phyloP scores from a whole-genome alignment of 371 early-diverging fungal species.

The Lichtheimia ramosa region DNA sequence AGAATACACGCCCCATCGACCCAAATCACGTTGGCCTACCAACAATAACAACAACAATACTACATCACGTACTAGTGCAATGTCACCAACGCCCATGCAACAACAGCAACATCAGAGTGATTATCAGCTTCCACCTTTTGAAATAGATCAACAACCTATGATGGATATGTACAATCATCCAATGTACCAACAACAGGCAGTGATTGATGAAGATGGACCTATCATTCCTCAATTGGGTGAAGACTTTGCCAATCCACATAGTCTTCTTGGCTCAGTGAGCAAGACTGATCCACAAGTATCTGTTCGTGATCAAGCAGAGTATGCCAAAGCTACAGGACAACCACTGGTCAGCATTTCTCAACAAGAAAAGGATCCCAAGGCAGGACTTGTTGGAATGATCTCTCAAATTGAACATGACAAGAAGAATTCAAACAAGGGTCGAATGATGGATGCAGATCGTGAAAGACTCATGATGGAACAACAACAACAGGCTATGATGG shows the following conservation, averaged over 20 bases:
- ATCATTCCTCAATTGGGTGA: slow-evolving; percentile 29
- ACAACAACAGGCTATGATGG: slow-evolving; percentile 18
- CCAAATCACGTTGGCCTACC: slow-evolving; percentile 14
- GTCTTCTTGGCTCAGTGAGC: slow-evolving; percentile 23
- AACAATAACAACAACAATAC: slow-evolving; percentile 1
- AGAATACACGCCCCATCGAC: slow-evolving; percentile 9
- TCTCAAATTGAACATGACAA: slow-evolving; percentile 36
- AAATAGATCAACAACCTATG: slow-evolving; percentile 5
- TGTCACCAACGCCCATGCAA: slow-evolving; percentile 1
- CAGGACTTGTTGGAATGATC: slow-evolving; percentile 37
- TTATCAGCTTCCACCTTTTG: background rate
- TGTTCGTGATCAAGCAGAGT: slow-evolving; percentile 42
- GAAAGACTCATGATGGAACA: slow-evolving; percentile 38
- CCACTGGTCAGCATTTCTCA: slow-evolving; percentile 28
- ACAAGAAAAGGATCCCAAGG: slow-evolving; percentile 28
- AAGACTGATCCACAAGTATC: slow-evolving; percentile 30
- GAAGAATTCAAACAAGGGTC: slow-evolving; percentile 20
- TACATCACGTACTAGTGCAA: background rate
- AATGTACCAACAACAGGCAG: slow-evolving; percentile 2
- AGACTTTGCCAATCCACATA: slow-evolving; percentile 28
- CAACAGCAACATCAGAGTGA: slow-evolving; percentile 5
- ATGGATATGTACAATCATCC: slow-evolving; percentile 4
- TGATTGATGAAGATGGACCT: slow-evolving; percentile 26
- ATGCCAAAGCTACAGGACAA: slow-evolving; percentile 38
- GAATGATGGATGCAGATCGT: slow-evolving; percentile 16